A percentile compares a stretch with the other conserved stretches of the same genome.
Conservation (phyloP, 805 yeast species). For the Suhomyces faveliae region DNA sequence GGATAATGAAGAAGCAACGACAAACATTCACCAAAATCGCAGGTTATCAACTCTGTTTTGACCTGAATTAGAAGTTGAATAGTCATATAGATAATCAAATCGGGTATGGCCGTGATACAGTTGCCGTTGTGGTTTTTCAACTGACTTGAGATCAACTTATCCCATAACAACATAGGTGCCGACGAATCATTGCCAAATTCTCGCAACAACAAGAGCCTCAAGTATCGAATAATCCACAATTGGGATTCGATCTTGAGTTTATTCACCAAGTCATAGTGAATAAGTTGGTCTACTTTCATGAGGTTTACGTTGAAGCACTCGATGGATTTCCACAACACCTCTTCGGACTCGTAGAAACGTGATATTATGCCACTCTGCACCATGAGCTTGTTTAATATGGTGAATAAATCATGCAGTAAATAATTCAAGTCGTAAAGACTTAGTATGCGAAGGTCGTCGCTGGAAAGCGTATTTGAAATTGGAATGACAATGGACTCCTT, state of each 20-base stretch:
- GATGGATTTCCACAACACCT: slow-evolving; percentile 43
- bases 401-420: slow-evolving; percentile 43
- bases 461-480: slow-evolving; percentile 14
- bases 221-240: slow-evolving; percentile 55
- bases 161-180: slow-evolving; percentile 45
- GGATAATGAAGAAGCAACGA: slow-evolving; percentile 53
- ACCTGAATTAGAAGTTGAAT: slow-evolving; percentile 45
- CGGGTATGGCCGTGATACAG: slow-evolving; percentile 27
- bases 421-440: slow-evolving; percentile 39
- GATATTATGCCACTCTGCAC: slow-evolving; percentile 38
- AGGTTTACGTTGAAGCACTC: slow-evolving; percentile 46
- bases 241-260: slow-evolving; percentile 49
- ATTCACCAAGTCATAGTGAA: slow-evolving; percentile 44
- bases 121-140: slow-evolving; percentile 6
- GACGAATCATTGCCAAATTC: slow-evolving; percentile 45
- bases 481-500: slow-evolving; percentile 30
- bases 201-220: slow-evolving; percentile 45
- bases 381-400: slow-evolving; percentile 44
- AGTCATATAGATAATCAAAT: slow-evolving; percentile 41
- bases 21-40: slow-evolving; percentile 54
- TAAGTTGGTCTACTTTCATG: slow-evolving; percentile 49
- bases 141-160: slow-evolving; percentile 39
- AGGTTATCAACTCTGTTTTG: slow-evolving; percentile 42
- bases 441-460: slow-evolving; percentile 34
- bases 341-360: slow-evolving; percentile 38